A percentile compares a stretch with the other conserved stretches of the same genome.
These are phyloP conservation scores for Phascolomyces articulosus DNA, from an alignment of 371 early-diverging fungal species.

Conservation along the genomic window DNA sequence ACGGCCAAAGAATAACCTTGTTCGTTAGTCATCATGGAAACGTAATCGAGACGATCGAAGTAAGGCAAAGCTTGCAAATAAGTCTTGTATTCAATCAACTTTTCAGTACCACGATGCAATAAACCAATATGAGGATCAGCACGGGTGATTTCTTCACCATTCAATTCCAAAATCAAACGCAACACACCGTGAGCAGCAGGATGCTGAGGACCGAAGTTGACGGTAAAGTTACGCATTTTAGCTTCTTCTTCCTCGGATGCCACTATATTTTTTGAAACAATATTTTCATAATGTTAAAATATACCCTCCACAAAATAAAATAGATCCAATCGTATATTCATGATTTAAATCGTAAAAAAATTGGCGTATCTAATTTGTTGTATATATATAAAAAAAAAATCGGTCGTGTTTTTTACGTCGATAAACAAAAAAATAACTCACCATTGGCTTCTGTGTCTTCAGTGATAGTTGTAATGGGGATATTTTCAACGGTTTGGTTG, in stretches of 20 bases:
- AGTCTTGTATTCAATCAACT: slow-evolving; percentile 95
- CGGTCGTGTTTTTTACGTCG: background rate
- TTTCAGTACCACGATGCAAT: slow-evolving; percentile 97
- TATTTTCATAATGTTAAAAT: too few relatives aligned
- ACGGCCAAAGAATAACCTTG: slow-evolving; percentile 96
- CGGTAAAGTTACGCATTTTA: slow-evolving; percentile 77
- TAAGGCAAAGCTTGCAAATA: slow-evolving; percentile 98
- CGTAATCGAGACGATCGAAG: slow-evolving; percentile 98
- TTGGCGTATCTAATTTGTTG: too few relatives aligned
- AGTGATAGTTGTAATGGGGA: slow-evolving; percentile 42
- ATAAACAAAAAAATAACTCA: slow-evolving; percentile 18
- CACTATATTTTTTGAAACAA: slow-evolving; percentile 15
- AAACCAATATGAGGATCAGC: slow-evolving; percentile 98
- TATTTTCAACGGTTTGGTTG: slow-evolving; percentile 24
- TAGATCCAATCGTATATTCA: too few relatives aligned
- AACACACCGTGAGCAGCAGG: slow-evolving; percentile 99
- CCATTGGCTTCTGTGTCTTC: slow-evolving; percentile 48
- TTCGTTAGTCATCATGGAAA: slow-evolving; percentile 97
- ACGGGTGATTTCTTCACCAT: slow-evolving; percentile 91
- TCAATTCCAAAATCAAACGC: slow-evolving; percentile 93
- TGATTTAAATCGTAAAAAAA: too few relatives aligned
- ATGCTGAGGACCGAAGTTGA: slow-evolving; percentile 99
- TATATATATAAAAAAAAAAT: background rate
- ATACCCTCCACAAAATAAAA: too few relatives aligned
- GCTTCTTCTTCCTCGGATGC: slow-evolving; percentile 57